Evolutionary conservation across 352 stramenopile species (phyloP), one percentile per base, ranked within the genome.

Genomic region (Lagenidium giganteum): DNA sequence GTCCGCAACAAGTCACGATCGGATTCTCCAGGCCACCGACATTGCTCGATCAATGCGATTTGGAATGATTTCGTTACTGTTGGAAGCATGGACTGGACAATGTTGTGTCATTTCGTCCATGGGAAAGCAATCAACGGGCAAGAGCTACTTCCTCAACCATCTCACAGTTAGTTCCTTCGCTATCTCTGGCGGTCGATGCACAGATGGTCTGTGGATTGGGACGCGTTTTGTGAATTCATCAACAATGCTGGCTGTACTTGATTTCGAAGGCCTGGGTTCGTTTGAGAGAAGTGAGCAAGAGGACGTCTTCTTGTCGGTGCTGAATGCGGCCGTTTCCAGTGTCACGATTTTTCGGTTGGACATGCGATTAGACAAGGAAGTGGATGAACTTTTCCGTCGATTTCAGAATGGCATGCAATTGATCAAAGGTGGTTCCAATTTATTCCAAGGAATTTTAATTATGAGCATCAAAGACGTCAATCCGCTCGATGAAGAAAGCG

Each of bases 381-480:
- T 82, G 20, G 72, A 85, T 28, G 44, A 54, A 1, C 38, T 85
- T 0, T 85, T 83, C 30, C 51, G 37, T 0, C 61, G 64, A 12
- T 83, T 85, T 32, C 69, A 85, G 29, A 70, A 75, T 21, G 72
- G 72, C 27, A 43, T 75, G 1, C 55, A 72, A 31, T 42, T 85
- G 12, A 27, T 85, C 20, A 79, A 81, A 44, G 60, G 51, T 28
- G 69, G 81, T 17, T 35, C 59, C 5, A 51, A 47, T 3, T 44
- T 85, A 18, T 85, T 85, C 24, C 64, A 54, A 29, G 72, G 72
- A 8, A 47, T 31, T 2, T 42, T 85, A 21, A 81, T 70, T 33
- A 77, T 83, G 72, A 69, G 64, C 18, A 64, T 79, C n/a, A 85
- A 85, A 30, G 69, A 85, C 18, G 66, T 83, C 0, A 85, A 85